Evolutionary conservation across 805 yeast genomes (phyloP).

Genomic region (Starmera pachycereana): DNA sequence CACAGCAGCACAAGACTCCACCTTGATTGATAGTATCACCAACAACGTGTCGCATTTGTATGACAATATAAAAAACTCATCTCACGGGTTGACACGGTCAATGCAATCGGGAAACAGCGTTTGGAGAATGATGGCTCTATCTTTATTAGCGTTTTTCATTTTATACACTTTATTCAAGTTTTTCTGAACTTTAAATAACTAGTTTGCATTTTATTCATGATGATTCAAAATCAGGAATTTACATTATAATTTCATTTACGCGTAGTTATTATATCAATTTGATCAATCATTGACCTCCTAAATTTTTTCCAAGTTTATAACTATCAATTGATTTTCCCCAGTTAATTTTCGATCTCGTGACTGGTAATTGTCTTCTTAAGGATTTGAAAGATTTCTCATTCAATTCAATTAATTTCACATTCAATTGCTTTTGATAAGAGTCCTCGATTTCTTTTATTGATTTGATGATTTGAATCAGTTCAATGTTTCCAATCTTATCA

Average conservation of each 20-base stretch:
- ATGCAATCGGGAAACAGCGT: conserved; percentile 48
- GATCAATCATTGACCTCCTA: conserved; percentile 32
- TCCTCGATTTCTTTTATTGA: conserved; percentile 49
- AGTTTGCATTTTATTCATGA: too few relatives aligned
- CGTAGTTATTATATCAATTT: not conserved
- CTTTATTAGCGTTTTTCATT: conserved; percentile 43
- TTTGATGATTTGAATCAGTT: conserved; percentile 23
- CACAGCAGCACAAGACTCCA: conserved; percentile 47
- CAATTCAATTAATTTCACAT: conserved; percentile 54
- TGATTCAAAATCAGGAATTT: not conserved
- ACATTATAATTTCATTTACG: not conserved
- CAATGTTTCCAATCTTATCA: conserved; percentile 12
- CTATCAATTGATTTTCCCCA: conserved; percentile 94
- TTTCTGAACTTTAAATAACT: conserved; percentile 18
- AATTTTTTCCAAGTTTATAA: conserved; percentile 79
- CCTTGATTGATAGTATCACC: conserved; percentile 30
- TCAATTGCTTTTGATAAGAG: conserved; percentile 45
- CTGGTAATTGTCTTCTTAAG: conserved; percentile 84
- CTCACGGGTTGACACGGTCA: conserved; percentile 43
- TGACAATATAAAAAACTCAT: conserved; percentile 39
- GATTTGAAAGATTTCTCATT: conserved; percentile 77
- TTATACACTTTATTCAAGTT: conserved; percentile 45
- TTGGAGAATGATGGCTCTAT: conserved; percentile 48
- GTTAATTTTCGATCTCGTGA: conserved; percentile 81
- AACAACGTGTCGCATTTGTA: conserved; percentile 41